Evolutionary conservation across 495 filamentous ascomycete species (phyloP), one percentile per base, ranked within the genome.

Genomic region (Penicillium maclennaniae): DNA sequence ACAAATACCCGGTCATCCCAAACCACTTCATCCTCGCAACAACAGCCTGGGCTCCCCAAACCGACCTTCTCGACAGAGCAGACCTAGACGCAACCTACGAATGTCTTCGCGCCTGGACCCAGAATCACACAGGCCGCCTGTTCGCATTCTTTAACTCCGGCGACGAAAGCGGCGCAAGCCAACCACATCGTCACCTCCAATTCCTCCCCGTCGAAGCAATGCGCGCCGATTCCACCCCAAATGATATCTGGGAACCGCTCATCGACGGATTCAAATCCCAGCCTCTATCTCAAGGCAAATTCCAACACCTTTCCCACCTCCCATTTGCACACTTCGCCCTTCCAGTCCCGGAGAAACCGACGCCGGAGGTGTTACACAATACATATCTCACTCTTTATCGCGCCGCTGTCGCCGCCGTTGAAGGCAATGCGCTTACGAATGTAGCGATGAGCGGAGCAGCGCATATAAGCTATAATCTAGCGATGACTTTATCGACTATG

Each of bases 101-200:
- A 0, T 90, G 87, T 61, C 66, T 95, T 23, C 69, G 77, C 43
- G 78, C 78, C 16, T 95, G 89, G 77, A 67, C 66, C 21, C 6
- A 36, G 9, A 17, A 1, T 17, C 38, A 50, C 8, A 10, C 6
- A 34, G n/a, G 54, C 37, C 57, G 67, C 44, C 68, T 95, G 1
- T 92, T 85, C 60, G 87, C 83, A 12, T 95, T 93, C 68, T 95
- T 91, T 75, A 95, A 95, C 60, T 88, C 84, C 25, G 89, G 89
- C 9, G 69, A 79, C 1, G 75, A 86, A 45, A 89, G 84, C n/a
- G 89, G 89, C 0, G 87, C 88, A 6, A 87, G 83, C 47, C 88
- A 95, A 67, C 80, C 87, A 1, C 89, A 92, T 67, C 71, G 89
- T 16, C 89, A 95, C 60, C 53, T 95, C 3, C 89, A 95, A 63